Evolutionary conservation across 352 stramenopile species (phyloP), one percentile per base, ranked within the genome.

Genomic region (Peronospora belbahrii): DNA sequence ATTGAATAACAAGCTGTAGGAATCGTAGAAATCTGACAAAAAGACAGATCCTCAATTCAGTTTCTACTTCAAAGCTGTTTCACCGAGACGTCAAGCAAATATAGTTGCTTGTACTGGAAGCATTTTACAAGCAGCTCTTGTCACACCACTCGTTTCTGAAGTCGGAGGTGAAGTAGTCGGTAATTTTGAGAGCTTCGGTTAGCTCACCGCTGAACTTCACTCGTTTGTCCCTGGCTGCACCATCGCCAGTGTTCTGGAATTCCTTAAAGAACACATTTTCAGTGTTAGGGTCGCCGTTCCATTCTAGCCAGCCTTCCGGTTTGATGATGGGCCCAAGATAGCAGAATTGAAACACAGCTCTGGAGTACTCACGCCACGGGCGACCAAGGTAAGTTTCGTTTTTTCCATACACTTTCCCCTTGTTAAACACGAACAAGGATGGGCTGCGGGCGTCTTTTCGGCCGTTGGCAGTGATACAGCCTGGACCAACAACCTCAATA

Each of bases 401-500:
- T n/a, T n/a, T n/a, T n/a, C 36, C 20, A 14, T 11, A 42, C 19
- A 42, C 36, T n/a, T 22, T 19, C 36, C 20, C 36, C 0, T 42
- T 27, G 20, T 42, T 42, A 14, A 42, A 42, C 2, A 42, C 36
- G 36, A 31, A 49, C 22, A 14, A 41, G 13, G 42, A 49, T n/a
- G 22, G 7, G 6, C 13, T 35, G 4, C 8, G 23, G 11, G 22
- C 20, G 13, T 24, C 25, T 4, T 6, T 6, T 6, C 42, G 42
- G n/a, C 42, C 42, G 22, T 42, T 49, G 14, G 42, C 42, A 11
- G 42, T 41, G 14, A 49, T 49, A 24, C n/a, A 42, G 4, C 42
- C 42, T 23, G 17, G 9, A 6, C 31, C 42, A 9, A 48, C 15
- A 19, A 19, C 40, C 18, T 48, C 32, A 6, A 48, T 25, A 14